Conservation (phyloP, 2,329 filamentous ascomycete species). For the Colletotrichum tanaceti region DNA sequence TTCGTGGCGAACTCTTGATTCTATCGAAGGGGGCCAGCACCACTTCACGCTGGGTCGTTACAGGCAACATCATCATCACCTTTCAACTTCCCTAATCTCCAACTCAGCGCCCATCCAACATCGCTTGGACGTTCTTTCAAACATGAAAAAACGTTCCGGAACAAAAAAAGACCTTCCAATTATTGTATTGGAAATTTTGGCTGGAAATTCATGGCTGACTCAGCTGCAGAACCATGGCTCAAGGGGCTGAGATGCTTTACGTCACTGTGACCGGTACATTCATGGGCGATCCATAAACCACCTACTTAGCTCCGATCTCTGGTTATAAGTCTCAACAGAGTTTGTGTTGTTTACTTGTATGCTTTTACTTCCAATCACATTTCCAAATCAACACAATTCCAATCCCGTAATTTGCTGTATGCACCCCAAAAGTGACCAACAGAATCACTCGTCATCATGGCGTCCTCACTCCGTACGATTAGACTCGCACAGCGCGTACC, state of each 20-base stretch:
- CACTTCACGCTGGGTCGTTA: background rate
- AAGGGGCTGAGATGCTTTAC: conserved; percentile 7
- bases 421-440: background rate
- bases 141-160: background rate
- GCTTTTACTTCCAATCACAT: background rate
- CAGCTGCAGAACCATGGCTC: background rate
- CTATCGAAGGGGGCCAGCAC: background rate
- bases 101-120: background rate
- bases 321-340: background rate
- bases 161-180: background rate
- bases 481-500: conserved; percentile 25
- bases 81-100: background rate
- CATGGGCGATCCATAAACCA: conserved; percentile 4
- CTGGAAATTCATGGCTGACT: background rate
- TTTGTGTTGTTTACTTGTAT: too few species aligned
- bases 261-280: conserved; percentile 23
- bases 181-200: background rate
- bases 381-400: background rate
- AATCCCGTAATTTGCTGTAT: too few species aligned
- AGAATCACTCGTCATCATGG: conserved; percentile 7
- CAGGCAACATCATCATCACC: background rate
- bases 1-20: too few species aligned
- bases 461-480: conserved; percentile 20
- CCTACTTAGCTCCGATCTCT: conserved; percentile 1
- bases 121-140: too few species aligned